Conservation (phyloP, 148 eudicot species). For the Hydrangea macrophylla region DNA sequence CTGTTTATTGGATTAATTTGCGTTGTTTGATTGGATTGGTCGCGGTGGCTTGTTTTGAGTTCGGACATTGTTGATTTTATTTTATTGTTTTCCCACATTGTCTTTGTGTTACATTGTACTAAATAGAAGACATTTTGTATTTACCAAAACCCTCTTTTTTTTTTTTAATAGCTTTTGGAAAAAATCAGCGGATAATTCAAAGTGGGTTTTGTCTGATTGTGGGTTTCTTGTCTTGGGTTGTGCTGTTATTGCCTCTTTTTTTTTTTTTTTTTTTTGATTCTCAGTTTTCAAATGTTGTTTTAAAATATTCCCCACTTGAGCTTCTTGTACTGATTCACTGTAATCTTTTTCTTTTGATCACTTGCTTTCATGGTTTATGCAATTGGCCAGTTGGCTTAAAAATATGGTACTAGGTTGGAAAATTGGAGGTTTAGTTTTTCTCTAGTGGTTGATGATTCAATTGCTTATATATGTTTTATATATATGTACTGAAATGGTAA, state of each 20-base stretch:
- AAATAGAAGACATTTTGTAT: background rate
- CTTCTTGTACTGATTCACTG: background rate
- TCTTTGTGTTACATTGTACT: background rate
- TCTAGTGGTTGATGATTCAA: background rate
- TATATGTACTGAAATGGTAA: background rate
- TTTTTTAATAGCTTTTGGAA: background rate
- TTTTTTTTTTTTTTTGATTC: background rate
- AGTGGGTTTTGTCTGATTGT: background rate
- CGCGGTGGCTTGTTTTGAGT: background rate
- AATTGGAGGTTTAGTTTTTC: background rate
- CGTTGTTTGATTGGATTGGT: background rate
- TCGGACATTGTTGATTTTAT: background rate
- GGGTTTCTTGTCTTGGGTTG: too few species aligned
- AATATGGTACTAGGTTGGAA: background rate
- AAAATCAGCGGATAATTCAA: background rate
- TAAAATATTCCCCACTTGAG: background rate
- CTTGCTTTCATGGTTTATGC: too few species aligned
- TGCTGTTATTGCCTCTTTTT: background rate
- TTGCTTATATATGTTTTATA: background rate
- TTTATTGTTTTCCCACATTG: background rate
- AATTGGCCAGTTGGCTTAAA: too few species aligned
- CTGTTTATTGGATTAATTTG: conserved; percentile 11
- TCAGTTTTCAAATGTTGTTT: background rate
- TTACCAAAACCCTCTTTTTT: background rate
- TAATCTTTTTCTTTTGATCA: background rate